Percentiles rank a stretch among this genome's conserved stretches.
These are phyloP conservation scores for Cenchrus fungigraminus DNA, from an alignment of 176 grass and related monocot genomes.

Conservation along the genomic window DNA sequence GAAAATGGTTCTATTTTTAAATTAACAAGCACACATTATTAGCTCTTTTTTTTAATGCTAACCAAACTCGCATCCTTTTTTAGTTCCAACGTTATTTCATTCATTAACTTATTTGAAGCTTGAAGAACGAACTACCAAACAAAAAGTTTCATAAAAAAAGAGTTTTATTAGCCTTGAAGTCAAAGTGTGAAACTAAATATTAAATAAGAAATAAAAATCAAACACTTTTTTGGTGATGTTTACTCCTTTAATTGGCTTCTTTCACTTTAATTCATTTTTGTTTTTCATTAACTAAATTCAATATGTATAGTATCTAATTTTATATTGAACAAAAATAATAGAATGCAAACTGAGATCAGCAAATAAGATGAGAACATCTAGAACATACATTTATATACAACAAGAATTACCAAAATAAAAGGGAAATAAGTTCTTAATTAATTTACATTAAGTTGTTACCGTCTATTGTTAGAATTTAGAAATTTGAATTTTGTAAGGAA, in stretches of 20 bases:
- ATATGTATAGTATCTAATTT: conserved; percentile 14
- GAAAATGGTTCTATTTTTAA: conserved; percentile 12
- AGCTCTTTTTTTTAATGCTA: conserved; percentile 31
- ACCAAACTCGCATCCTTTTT: conserved; percentile 4
- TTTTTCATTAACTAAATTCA: conserved; percentile 34
- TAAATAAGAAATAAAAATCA: not conserved
- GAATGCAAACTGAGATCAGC: conserved; percentile 33
- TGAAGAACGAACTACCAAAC: conserved; percentile 15
- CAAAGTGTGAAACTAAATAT: conserved; percentile 38
- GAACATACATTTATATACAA: not conserved
- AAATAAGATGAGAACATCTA: not conserved
- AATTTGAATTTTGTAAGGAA: not conserved
- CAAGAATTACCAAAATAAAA: conserved; percentile 38
- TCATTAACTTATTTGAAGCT: conserved; percentile 24
- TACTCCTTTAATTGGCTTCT: conserved; percentile 32
- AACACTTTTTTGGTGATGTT: conserved; percentile 33
- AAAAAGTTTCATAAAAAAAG: conserved; percentile 12
- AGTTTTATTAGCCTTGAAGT: conserved; percentile 14
- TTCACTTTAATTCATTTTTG: conserved; percentile 35
- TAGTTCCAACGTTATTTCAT: not conserved
- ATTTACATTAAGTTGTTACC: conserved; percentile 8
- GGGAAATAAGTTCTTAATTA: conserved; percentile 31
- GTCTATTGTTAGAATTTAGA: conserved; percentile 14
- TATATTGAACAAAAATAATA: conserved; percentile 27
- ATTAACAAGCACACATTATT: conserved; percentile 29